Conservation (phyloP, 2,329 filamentous ascomycete genomes). For the Lithohypha guttulata region DNA sequence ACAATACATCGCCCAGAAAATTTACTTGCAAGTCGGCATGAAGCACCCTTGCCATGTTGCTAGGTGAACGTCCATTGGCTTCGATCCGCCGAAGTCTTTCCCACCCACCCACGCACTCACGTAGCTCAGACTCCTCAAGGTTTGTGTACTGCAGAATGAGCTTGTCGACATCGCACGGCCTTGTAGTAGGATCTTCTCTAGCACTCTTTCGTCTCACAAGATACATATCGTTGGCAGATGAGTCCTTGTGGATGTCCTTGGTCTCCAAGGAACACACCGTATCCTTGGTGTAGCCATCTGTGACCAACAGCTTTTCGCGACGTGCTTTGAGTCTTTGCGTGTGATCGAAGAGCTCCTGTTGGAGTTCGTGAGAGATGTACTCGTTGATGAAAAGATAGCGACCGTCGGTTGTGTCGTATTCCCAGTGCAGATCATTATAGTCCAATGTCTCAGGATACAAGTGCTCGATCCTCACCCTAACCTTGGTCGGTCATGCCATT, state of each 20-base stretch:
- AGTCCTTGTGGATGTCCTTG: constrained; percentile 28
- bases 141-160: too few species aligned
- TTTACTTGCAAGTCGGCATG: too few species aligned
- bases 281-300: constrained; percentile 18
- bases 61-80: too few species aligned
- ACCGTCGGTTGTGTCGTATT: constrained; percentile 42
- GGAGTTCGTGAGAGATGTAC: constrained; percentile 61
- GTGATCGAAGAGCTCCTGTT: constrained; percentile 62
- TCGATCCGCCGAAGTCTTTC: too few species aligned
- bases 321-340: constrained; percentile 54
- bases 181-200: constrained; percentile 1
- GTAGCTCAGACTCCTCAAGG: too few species aligned
- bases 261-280: constrained; percentile 19
- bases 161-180: too few species aligned
- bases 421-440: constrained; percentile 36
- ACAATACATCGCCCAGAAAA: too few species aligned
- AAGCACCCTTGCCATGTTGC: too few species aligned
- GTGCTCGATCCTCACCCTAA: constrained; percentile 38
- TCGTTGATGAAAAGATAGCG: constrained; percentile 63
- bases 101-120: too few species aligned
- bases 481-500: constrained; percentile 29
- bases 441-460: constrained; percentile 36
- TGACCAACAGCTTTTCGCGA: constrained; percentile 28
- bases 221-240: constrained; percentile 34
- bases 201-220: constrained; percentile 36